phyloP scores from a whole-genome alignment of 805 yeast species.

The Lipomyces chichibuensis region DNA sequence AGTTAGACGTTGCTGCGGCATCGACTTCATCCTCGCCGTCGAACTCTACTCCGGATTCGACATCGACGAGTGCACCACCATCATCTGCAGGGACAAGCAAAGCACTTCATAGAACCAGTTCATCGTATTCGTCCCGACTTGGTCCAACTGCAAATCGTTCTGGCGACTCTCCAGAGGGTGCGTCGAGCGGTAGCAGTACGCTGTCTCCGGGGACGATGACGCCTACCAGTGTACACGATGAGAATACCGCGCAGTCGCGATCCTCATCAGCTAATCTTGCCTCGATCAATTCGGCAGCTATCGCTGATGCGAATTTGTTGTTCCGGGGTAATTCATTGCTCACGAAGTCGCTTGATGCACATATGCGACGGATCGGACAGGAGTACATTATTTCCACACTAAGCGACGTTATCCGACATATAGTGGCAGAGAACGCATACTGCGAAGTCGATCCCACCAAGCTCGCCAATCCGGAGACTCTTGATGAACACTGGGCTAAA shows the following conservation, averaged over 20 bases:
- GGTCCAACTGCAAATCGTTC: neutral
- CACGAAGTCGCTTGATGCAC: slow-evolving; percentile 78
- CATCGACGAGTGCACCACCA: neutral
- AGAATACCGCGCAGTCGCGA: neutral
- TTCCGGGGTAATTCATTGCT: slow-evolving; percentile 86
- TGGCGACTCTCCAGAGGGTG: slow-evolving; percentile 6
- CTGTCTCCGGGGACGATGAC: slow-evolving; percentile 27
- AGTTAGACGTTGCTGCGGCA: neutral
- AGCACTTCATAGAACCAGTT: neutral
- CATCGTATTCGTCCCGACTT: neutral
- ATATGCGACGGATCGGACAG: slow-evolving; percentile 74
- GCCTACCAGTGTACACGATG: slow-evolving; percentile 6
- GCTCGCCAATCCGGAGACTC: slow-evolving; percentile 44
- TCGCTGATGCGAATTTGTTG: slow-evolving; percentile 54
- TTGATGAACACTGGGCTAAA: slow-evolving; percentile 38
- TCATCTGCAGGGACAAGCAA: neutral
- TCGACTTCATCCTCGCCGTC: neutral
- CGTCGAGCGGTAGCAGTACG: slow-evolving; percentile 10
- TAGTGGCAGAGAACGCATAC: slow-evolving; percentile 54
- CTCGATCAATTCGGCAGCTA: slow-evolving; percentile 16
- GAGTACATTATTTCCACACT: slow-evolving; percentile 74
- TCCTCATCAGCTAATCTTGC: slow-evolving; percentile 4
- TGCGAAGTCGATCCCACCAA: slow-evolving; percentile 84
- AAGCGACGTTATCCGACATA: slow-evolving; percentile 64
- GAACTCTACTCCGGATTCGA: neutral